These are phyloP conservation scores for Discostella pseudostelligera DNA, from an alignment of 108 stramenopile species.

Conservation along the genomic window DNA sequence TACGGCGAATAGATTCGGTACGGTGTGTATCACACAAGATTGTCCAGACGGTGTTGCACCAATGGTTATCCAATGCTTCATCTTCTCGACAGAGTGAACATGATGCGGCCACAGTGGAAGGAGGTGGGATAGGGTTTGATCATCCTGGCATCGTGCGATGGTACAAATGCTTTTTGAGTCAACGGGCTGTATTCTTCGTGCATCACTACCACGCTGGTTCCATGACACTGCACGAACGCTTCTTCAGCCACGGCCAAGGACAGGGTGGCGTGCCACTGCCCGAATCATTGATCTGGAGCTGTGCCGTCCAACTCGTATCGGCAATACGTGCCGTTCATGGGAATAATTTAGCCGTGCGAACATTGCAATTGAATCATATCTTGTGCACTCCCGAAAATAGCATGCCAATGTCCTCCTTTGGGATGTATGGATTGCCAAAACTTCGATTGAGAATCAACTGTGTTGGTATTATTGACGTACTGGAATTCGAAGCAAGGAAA, in stretches of 20 bases:
- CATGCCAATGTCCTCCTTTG: conserved; percentile 12
- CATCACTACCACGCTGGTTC: conserved; percentile 85
- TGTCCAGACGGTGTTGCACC: conserved; percentile 62
- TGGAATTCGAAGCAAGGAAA: conserved; percentile 87
- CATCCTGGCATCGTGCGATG: conserved; percentile 75
- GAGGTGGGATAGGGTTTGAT: conserved; percentile 30
- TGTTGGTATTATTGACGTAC: conserved; percentile 79
- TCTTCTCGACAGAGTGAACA: conserved; percentile 8
- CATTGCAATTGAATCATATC: conserved; percentile 73
- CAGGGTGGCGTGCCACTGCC: conserved; percentile 49
- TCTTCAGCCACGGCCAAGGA: conserved; percentile 39
- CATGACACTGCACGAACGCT: conserved; percentile 69
- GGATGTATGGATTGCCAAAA: conserved; percentile 38
- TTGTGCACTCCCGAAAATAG: conserved; percentile 45
- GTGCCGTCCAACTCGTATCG: conserved; percentile 78
- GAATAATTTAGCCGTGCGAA: conserved; percentile 69
- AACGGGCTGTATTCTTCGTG: conserved; percentile 90
- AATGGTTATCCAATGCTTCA: conserved; percentile 47
- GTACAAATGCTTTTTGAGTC: conserved; percentile 74
- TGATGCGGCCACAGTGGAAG: background rate
- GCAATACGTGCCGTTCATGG: conserved; percentile 78
- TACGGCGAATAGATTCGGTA: conserved; percentile 88
- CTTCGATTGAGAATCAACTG: conserved; percentile 77
- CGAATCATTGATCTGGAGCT: conserved; percentile 84
- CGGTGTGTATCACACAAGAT: conserved; percentile 79